These are phyloP conservation scores for Lecanosticta acicola DNA, from an alignment of 2,329 filamentous ascomycete species.

Conservation along the genomic window DNA sequence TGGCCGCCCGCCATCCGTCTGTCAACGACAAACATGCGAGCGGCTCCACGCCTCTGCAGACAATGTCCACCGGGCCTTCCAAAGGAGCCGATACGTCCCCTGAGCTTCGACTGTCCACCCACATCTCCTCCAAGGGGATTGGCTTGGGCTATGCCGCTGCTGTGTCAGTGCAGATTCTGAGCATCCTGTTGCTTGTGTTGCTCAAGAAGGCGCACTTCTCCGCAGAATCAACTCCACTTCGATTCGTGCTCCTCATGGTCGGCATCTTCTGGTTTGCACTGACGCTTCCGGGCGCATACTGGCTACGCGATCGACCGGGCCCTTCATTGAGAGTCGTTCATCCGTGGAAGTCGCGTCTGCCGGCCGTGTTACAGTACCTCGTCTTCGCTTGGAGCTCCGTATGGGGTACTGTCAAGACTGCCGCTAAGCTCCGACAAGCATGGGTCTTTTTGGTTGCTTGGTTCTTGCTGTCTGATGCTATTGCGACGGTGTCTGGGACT, in stretches of 20 bases:
- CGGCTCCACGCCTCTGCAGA: neutral
- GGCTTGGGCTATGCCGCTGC: slow-evolving; percentile 84
- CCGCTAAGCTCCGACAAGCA: slow-evolving; percentile 64
- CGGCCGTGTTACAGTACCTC: slow-evolving; percentile 57
- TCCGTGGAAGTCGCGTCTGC: slow-evolving; percentile 15
- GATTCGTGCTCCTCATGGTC: slow-evolving; percentile 73
- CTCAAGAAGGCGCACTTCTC: slow-evolving; percentile 54
- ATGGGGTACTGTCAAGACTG: slow-evolving; percentile 68
- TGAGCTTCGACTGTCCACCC: slow-evolving; percentile 72
- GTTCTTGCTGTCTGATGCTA: slow-evolving; percentile 88
- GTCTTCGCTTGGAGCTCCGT: slow-evolving; percentile 75
- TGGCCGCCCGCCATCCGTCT: slow-evolving; percentile 73
- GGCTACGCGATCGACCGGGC: slow-evolving; percentile 60
- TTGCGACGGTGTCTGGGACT: slow-evolving; percentile 89
- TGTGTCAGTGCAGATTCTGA: slow-evolving; percentile 70
- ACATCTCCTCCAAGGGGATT: slow-evolving; percentile 82
- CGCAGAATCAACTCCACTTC: slow-evolving; percentile 67
- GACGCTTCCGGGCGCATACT: slow-evolving; percentile 75
- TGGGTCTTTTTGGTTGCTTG: slow-evolving; percentile 72
- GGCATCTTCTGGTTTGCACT: slow-evolving; percentile 87
- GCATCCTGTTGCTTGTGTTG: slow-evolving; percentile 66
- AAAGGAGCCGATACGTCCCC: slow-evolving; percentile 39
- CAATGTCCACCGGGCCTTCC: neutral
- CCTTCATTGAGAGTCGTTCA: slow-evolving; percentile 60
- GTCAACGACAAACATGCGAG: slow-evolving; percentile 17